phyloP scores from a whole-genome alignment of 495 filamentous ascomycete species.

The Aspergillus taichungensis region DNA sequence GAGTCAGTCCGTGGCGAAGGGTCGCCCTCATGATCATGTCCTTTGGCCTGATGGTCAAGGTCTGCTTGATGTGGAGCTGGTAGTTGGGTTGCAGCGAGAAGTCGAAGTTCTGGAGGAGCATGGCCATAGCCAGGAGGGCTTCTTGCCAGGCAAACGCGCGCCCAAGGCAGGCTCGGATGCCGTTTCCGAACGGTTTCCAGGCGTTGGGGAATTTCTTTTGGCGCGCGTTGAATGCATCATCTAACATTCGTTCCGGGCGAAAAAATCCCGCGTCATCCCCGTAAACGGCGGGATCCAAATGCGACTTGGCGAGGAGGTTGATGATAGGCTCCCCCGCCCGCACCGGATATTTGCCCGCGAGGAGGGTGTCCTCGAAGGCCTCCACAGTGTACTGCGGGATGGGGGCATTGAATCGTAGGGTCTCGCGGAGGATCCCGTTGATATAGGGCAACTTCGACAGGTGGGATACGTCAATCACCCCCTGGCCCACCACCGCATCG shows the following conservation, averaged over 20 bases:
- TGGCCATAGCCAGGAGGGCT: constrained; percentile 42
- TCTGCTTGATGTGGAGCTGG: constrained; percentile 53
- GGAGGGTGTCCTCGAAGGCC: constrained; percentile 36
- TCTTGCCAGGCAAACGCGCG: constrained; percentile 63
- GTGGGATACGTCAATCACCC: constrained; percentile 56
- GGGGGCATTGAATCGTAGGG: constrained; percentile 56
- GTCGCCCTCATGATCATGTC: constrained; percentile 61
- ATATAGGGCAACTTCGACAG: constrained; percentile 58
- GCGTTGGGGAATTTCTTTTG: constrained; percentile 34
- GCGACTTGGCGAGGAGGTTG: constrained; percentile 47
- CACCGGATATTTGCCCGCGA: constrained; percentile 53
- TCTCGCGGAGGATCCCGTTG: constrained; percentile 58
- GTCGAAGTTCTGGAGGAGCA: constrained; percentile 53
- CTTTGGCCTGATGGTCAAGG: constrained; percentile 69
- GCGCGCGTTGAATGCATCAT: constrained; percentile 48
- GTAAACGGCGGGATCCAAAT: constrained; percentile 59
- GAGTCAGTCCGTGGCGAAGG: constrained; percentile 48
- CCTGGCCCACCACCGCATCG: constrained; percentile 54
- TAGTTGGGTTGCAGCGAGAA: constrained; percentile 51
- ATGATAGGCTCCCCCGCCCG: constrained; percentile 46
- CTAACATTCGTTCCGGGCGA: constrained; percentile 58
- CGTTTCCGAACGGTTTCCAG: constrained; percentile 57
- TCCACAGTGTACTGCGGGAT: constrained; percentile 39
- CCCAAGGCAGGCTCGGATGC: constrained; percentile 58
- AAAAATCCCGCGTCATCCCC: constrained; percentile 53